Base-by-base conservation (phyloP, 148 eudicot species). In the Amaranthus cruentus region DNA sequence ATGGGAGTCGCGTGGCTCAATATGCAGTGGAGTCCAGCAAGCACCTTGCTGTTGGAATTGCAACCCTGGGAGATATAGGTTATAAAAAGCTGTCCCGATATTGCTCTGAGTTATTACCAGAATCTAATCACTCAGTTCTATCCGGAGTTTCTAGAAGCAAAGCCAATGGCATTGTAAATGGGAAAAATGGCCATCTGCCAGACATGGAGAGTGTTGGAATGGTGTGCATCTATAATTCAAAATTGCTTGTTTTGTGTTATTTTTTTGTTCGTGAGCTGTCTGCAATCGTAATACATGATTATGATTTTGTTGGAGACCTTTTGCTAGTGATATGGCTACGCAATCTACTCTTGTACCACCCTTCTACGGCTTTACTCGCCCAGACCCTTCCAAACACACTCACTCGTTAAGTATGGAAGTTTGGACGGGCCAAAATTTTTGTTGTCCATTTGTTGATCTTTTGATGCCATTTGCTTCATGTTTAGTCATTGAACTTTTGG, bases 1-100 rank as follows among this genome's bases (percentile, higher is more conserved):
- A 85, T 81, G 95, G 95, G 53, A 91, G 83, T 73, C 78, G 84
- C 70, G 91, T 93, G 75, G 95, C 90, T 42, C 94, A 84, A 60
- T 87, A 86, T 84, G 98, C 97, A 70, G 85, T 81, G 76, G 94
- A 89, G 71, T 93, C 98, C 9, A 87, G 96, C 85, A 93, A 88
- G 84, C 93, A 93, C 78, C 83, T 93, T 54, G 96, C 98, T 79
- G 83, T 90, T 12, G 98, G 98, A 73, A 85, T 93, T 73, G 90
- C 83, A 47, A 86, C 86, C 62, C 86, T 93, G 51, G 92, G 98
- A 43, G 94, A 91, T 70, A 85, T 76, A 75, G 91, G 97, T 66
- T 90, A 89, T 73, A 90, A 89, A 72, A 91, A 82, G 77, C 82
- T 93, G 46, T 87, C 98, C 43, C 81, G 85, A 69, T 91, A 90